Evolutionary conservation across 306 rosid species (phyloP).

Genomic region (Carpinus viminea): DNA sequence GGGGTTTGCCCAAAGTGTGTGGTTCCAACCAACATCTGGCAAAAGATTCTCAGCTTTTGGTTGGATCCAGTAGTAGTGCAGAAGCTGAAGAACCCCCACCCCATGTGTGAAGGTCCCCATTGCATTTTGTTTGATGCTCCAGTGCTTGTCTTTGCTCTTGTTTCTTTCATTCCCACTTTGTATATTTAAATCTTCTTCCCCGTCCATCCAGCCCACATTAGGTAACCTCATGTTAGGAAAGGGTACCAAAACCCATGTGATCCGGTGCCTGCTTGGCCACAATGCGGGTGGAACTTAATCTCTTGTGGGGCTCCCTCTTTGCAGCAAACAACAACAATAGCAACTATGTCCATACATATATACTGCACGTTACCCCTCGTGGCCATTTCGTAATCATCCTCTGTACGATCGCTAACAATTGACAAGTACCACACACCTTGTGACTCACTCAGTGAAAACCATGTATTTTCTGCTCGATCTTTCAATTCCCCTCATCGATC

Average conservation of each 20-base stretch:
- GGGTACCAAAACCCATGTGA: conserved; percentile 90
- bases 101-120: conserved; percentile 97
- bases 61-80: conserved; percentile 57
- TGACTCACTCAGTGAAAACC: neutral
- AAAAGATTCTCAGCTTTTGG: conserved; percentile 61
- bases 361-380: conserved; percentile 91
- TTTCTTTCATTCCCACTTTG: conserved; percentile 55
- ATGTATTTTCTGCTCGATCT: no score
- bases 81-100: conserved; percentile 52
- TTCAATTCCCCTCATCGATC: no score
- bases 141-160: conserved; percentile 67
- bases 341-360: conserved; percentile 40
- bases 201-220: conserved; percentile 46
- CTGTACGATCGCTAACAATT: conserved; percentile 49
- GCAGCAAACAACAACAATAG: conserved; percentile 48
- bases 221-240: conserved; percentile 53
- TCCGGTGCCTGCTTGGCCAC: conserved; percentile 67
- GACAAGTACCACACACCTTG: conserved; percentile 55
- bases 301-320: conserved; percentile 43
- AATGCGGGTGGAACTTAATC: conserved; percentile 36
- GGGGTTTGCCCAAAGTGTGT: conserved; percentile 20
- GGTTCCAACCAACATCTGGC: conserved; percentile 46
- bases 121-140: conserved; percentile 54
- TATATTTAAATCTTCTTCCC: conserved; percentile 29
- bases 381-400: conserved; percentile 71